Percentiles rank a stretch among this genome's conserved stretches.
Evolutionary conservation across 108 stramenopile species (phyloP).

Genomic region (Parietichytrium sp.): DNA sequence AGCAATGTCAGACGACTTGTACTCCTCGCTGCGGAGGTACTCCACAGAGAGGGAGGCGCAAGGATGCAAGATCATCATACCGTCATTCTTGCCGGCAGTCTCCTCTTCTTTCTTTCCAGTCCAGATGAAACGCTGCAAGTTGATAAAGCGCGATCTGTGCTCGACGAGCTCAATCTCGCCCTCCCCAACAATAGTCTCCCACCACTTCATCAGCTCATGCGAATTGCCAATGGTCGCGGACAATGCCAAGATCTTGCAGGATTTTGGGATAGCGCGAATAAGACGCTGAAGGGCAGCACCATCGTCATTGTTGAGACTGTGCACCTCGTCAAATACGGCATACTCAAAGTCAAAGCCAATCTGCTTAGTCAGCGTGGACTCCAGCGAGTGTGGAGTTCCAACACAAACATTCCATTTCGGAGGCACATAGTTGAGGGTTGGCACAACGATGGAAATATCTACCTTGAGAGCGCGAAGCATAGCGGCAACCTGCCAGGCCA

Average conservation of each 20-base stretch:
- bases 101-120: conserved; percentile 48
- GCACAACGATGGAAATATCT: conserved; percentile 74
- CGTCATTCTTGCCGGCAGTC: conserved; percentile 38
- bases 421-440: conserved; percentile 9
- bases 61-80: conserved; percentile 84
- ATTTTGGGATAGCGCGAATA: conserved; percentile 73
- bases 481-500: conserved; percentile 99
- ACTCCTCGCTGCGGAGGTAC: conserved; percentile 57
- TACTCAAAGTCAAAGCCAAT: conserved; percentile 98
- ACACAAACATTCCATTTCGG: conserved; percentile 82
- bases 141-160: conserved; percentile 91
- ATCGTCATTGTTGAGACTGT: conserved; percentile 94
- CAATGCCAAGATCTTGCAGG: conserved; percentile 91
- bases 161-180: conserved; percentile 77
- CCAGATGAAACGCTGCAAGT: conserved; percentile 92
- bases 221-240: conserved; percentile 99
- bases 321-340: conserved; percentile 95
- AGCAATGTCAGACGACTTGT: conserved; percentile 74
- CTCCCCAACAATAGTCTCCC: conserved; percentile 80
- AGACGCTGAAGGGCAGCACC: conserved; percentile 93
- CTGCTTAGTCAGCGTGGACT: conserved; percentile 86
- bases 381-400: conserved; percentile 92
- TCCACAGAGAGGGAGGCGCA: conserved; percentile 89
- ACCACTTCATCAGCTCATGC: conserved; percentile 84
- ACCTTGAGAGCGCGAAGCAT: conserved; percentile 71